These are phyloP conservation scores for Aspergillus carbonarius DNA, from an alignment of 2,329 filamentous ascomycete genomes.

Conservation along the genomic window DNA sequence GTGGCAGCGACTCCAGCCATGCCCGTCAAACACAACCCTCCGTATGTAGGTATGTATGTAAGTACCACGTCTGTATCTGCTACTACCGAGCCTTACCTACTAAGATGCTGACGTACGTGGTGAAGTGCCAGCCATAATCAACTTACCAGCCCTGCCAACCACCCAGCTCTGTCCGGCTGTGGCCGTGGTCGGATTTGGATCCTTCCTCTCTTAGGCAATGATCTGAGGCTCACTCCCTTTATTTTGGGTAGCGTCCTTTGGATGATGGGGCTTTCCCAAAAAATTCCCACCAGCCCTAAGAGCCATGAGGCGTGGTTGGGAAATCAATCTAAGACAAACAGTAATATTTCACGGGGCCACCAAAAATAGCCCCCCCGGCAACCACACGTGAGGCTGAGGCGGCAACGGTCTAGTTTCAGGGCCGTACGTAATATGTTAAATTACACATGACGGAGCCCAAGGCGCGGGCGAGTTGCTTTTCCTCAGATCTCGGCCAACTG, in stretches of 20 bases:
- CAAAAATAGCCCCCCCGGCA: constrained; percentile 22
- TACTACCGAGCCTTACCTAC: background rate
- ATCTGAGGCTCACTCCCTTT: background rate
- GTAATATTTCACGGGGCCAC: constrained; percentile 14
- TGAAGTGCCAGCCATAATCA: background rate
- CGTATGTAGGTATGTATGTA: too few relatives aligned
- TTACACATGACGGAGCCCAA: constrained; percentile 13
- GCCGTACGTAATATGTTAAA: background rate
- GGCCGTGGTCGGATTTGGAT: background rate
- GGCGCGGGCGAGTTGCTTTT: constrained; percentile 5
- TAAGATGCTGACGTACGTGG: too few relatives aligned
- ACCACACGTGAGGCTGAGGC: constrained; percentile 23
- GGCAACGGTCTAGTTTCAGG: constrained; percentile 9
- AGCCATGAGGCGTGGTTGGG: constrained; percentile 1
- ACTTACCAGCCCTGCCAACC: background rate
- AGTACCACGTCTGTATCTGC: too few relatives aligned
- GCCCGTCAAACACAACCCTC: too few relatives aligned
- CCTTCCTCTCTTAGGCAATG: constrained; percentile 2
- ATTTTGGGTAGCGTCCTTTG: background rate
- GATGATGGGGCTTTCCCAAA: background rate
- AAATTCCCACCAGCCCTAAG: background rate
- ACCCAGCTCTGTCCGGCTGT: background rate
- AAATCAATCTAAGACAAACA: constrained; percentile 8
- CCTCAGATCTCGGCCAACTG: constrained; percentile 16
- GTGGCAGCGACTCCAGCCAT: background rate